These are phyloP conservation scores for Mucor plumbeus DNA, from an alignment of 371 early-diverging fungal genomes.

Conservation along the genomic window DNA sequence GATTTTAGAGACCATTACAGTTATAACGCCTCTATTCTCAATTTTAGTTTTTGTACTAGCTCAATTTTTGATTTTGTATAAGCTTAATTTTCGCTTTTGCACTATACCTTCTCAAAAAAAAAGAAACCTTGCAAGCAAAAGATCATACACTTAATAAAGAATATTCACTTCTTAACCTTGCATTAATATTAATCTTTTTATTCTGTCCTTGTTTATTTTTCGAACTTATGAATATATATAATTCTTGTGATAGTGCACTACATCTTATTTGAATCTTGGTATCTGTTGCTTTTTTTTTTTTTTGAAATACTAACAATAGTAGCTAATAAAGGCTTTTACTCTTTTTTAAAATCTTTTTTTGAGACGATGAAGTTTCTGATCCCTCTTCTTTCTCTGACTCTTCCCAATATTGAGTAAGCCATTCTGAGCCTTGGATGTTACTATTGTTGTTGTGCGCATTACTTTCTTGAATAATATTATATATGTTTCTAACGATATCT, in stretches of 20 bases:
- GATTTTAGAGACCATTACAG: too few species aligned
- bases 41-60: background rate
- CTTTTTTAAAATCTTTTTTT: constrained; percentile 25
- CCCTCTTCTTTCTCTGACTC: constrained; percentile 23
- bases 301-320: background rate
- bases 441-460: constrained; percentile 25
- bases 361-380: constrained; percentile 19
- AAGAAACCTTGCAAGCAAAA: constrained; percentile 8
- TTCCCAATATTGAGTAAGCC: constrained; percentile 26
- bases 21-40: too few species aligned
- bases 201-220: constrained; percentile 22
- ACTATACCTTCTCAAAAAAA: background rate
- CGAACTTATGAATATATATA: constrained; percentile 18
- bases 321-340: background rate
- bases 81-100: background rate
- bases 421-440: constrained; percentile 23
- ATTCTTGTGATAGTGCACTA: constrained; percentile 17
- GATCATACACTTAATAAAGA: constrained; percentile 18
- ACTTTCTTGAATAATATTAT: constrained; percentile 21
- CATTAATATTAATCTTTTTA: constrained; percentile 18
- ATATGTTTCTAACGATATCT: constrained; percentile 22
- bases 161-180: constrained; percentile 22
- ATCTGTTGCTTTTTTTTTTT: constrained; percentile 22
- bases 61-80: background rate
- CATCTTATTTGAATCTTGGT: constrained; percentile 15